These are phyloP conservation scores for Chamaenerion angustifolium DNA, from an alignment of 345 rosid genomes.

Conservation along the genomic window DNA sequence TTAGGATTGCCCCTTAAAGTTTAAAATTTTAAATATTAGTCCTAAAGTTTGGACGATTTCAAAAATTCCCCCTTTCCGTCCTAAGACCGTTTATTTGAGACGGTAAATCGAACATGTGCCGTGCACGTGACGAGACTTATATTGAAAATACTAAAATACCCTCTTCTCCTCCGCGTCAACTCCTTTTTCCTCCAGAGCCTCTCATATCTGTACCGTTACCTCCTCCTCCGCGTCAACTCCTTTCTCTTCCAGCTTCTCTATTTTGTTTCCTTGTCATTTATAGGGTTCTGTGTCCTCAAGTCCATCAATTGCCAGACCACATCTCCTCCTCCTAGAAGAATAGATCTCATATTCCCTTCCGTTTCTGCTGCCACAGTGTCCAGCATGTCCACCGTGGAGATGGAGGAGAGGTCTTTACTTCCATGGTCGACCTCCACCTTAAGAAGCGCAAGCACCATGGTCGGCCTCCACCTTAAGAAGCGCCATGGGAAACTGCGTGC, in stretches of 20 bases:
- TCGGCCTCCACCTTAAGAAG: too few relatives aligned
- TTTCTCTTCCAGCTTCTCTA: too few relatives aligned
- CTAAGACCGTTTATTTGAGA: too few relatives aligned
- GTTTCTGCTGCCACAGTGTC: conserved; percentile 9
- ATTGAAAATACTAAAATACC: too few relatives aligned
- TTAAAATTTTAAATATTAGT: too few relatives aligned
- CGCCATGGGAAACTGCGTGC: conserved; percentile 13
- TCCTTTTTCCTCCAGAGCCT: too few relatives aligned
- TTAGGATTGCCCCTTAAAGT: too few relatives aligned
- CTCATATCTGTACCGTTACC: background rate
- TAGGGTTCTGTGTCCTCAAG: conserved; percentile 20
- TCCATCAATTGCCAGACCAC: conserved; percentile 18
- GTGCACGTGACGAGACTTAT: too few relatives aligned
- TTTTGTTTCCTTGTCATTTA: conserved; percentile 16
- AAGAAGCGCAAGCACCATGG: background rate
- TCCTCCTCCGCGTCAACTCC: conserved; percentile 12
- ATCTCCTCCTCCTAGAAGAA: conserved; percentile 14
- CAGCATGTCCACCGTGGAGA: conserved; percentile 13
- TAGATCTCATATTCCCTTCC: conserved; percentile 10
- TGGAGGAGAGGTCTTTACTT: conserved; percentile 11
- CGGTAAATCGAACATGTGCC: too few relatives aligned
- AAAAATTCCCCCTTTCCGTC: too few relatives aligned
- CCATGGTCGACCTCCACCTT: conserved; percentile 8
- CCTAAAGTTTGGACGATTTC: too few relatives aligned
- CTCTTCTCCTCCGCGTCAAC: too few relatives aligned